A percentile compares a stretch with the other conserved stretches of the same genome.
These are phyloP conservation scores for Aspergillus ostianus DNA, from an alignment of 495 filamentous ascomycete genomes.

Conservation along the genomic window DNA sequence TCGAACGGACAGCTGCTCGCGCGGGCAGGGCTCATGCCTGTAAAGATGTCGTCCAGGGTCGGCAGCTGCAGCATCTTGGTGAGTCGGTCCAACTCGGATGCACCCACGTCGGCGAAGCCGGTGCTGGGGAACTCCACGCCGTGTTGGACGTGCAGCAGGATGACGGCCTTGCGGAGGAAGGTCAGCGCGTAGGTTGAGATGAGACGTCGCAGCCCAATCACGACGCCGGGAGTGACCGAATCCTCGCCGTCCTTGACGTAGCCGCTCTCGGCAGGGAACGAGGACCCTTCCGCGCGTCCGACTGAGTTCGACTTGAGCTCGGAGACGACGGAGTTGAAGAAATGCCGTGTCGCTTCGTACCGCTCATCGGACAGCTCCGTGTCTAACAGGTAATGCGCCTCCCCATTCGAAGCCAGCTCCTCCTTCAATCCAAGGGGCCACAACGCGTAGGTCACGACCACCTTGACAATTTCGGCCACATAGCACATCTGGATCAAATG, in stretches of 20 bases:
- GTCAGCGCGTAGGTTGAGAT: slow-evolving; percentile 79
- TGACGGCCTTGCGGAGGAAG: slow-evolving; percentile 81
- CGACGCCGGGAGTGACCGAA: slow-evolving; percentile 35
- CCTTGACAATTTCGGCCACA: slow-evolving; percentile 85
- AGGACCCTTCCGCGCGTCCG: slow-evolving; percentile 41
- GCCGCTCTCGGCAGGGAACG: slow-evolving; percentile 41
- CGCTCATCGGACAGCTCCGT: slow-evolving; percentile 31
- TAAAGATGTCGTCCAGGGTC: slow-evolving; percentile 74
- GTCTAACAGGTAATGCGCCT: slow-evolving; percentile 27
- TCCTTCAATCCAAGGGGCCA: slow-evolving; percentile 44
- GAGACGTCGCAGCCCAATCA: slow-evolving; percentile 50
- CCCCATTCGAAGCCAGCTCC: slow-evolving; percentile 34
- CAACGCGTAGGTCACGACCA: slow-evolving; percentile 48
- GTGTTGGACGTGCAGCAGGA: slow-evolving; percentile 83
- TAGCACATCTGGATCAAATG: slow-evolving; percentile 89
- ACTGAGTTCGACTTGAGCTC: slow-evolving; percentile 46
- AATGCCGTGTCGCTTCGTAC: slow-evolving; percentile 33
- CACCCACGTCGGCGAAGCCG: slow-evolving; percentile 60
- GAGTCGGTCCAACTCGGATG: slow-evolving; percentile 79
- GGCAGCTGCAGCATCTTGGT: slow-evolving; percentile 72
- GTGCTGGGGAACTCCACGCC: slow-evolving; percentile 84
- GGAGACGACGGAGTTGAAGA: slow-evolving; percentile 42
- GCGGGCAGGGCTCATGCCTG: slow-evolving; percentile 35
- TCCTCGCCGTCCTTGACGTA: slow-evolving; percentile 46
- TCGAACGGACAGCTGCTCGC: slow-evolving; percentile 39